Evolutionary conservation across 2,329 filamentous ascomycete genomes (phyloP), one percentile per base, ranked within the genome.

Genomic region (Arachnomyces sp.): DNA sequence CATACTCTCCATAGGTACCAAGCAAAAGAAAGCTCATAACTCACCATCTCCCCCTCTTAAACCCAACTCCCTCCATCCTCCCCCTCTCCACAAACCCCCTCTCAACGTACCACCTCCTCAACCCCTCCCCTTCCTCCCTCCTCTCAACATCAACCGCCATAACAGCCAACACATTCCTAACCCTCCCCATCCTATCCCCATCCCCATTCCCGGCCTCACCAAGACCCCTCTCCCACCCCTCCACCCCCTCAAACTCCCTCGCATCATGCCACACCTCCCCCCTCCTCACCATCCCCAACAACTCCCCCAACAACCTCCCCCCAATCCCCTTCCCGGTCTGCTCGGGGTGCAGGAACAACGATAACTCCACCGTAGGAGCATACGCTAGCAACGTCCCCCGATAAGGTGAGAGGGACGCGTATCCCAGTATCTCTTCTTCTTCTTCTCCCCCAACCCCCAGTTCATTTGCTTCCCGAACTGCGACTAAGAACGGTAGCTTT

Each of bases 51-150:
- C 56, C 59, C 40, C 55, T 56, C 43, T 67, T 67, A 38, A 52
- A 56, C 3, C 62, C 64, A 15, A 65, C 57, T 4, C 54, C 54
- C 32, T 60, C 54, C 43, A 67, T 43, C 37, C 61, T 55, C 14
- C 62, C 64, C 2, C 57, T 52, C 41, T 65, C 53, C 17, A 58
- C 49, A 48, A 67, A 67, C 0, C 64, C 63, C 41, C 58, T 55
- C 34, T 53, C 48, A n/a, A 55, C 40, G 42, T 64, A 67, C 57
- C 59, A 66, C 35, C 56, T 55, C 40, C 58, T 50, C 31, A 66
- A 41, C 0, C 49, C 54, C 29, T 64, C 50, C 0, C 59, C 61
- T 0, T 53, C 47, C 6, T 52, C 51, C 40, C 49, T 56, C 3
- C 50, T 50, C 2, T 55, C 49, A 13, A 58, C 53, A 49, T 66